These are phyloP conservation scores for Fusarium mexicanum DNA, from an alignment of 2,329 filamentous ascomycete species.

Conservation along the genomic window DNA sequence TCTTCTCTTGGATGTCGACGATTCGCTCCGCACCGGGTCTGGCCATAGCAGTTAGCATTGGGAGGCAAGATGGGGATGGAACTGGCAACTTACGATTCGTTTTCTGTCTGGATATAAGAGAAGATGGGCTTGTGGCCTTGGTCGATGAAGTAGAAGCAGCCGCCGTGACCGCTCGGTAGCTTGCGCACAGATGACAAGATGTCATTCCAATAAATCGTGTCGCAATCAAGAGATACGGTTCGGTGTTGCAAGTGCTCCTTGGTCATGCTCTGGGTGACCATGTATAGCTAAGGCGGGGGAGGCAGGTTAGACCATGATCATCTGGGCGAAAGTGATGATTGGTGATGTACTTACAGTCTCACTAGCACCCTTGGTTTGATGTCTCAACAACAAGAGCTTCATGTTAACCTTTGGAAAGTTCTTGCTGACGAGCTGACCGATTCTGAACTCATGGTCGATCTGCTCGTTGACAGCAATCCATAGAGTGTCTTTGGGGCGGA, in stretches of 20 bases:
- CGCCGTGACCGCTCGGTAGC: neutral
- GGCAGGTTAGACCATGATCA: neutral
- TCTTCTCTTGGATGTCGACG: neutral
- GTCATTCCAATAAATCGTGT: neutral
- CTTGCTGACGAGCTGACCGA: neutral
- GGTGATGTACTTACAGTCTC: neutral
- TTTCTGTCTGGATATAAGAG: neutral
- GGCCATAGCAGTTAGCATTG: fast-evolving
- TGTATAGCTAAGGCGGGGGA: neutral
- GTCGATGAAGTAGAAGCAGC: neutral
- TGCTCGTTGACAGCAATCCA: slow-evolving; percentile 1
- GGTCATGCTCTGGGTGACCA: neutral
- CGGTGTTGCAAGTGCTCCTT: neutral
- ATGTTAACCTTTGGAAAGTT: neutral
- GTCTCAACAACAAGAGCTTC: neutral
- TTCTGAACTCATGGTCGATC: neutral
- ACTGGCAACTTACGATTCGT: neutral
- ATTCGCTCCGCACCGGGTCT: neutral
- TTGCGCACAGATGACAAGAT: neutral
- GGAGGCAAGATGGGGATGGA: fast-evolving
- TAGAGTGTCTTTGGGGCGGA: neutral
- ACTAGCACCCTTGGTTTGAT: neutral
- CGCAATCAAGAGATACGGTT: neutral
- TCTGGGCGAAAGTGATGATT: too few relatives aligned
- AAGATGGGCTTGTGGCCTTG: neutral